Base-by-base conservation (phyloP, 2,329 filamentous ascomycete genomes). In the Huntiella bhutanensis region DNA sequence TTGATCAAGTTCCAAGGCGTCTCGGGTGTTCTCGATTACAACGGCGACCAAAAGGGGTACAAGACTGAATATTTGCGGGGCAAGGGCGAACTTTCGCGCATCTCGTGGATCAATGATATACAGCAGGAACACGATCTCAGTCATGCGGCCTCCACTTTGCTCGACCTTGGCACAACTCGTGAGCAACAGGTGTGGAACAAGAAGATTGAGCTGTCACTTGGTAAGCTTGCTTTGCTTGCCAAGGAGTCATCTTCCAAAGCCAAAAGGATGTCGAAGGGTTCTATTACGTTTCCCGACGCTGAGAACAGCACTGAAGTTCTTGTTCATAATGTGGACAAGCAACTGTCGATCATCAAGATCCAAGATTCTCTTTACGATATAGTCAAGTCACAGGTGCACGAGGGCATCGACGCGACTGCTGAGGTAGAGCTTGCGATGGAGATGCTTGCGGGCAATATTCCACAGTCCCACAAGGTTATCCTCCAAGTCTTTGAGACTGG, bases 31-130 rank as follows among this genome's bases (percentile, higher is more conserved):
- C 69, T 98, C 45, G 71, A 77, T 54, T 82, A 82, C 49, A 68
- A 78, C 19, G 64, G 76, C 47, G 81, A 87, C 55, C 76, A 77
- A 53, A 64, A 73, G 43, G 64, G 65, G n/a, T 80, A 77, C 55
- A 72, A 93, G 47, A 93, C 85, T 1, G 69, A 70, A 44, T 98
- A 86, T 55, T 68, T 98, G 41, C 75, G 82, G 37, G 77, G 74
- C 47, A 74, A 77, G 52, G 72, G 77, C 0, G 70, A 77, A 51
- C 75, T 85, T 51, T 78, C 80, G 22, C 84, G 84, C 55, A 69
- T 98, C 39, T 78, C 80, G 42, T 98, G 91, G 91, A 93, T 98
- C 63, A 92, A 98, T 58, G 87, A 96, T 57, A 71, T 96, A 5
- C 69, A 77, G 50, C 71, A 73, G 17, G 82, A 91, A 57, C 70